These are phyloP conservation scores for Mortierella sp. DNA, from an alignment of 371 early-diverging fungal species.

Conservation along the genomic window DNA sequence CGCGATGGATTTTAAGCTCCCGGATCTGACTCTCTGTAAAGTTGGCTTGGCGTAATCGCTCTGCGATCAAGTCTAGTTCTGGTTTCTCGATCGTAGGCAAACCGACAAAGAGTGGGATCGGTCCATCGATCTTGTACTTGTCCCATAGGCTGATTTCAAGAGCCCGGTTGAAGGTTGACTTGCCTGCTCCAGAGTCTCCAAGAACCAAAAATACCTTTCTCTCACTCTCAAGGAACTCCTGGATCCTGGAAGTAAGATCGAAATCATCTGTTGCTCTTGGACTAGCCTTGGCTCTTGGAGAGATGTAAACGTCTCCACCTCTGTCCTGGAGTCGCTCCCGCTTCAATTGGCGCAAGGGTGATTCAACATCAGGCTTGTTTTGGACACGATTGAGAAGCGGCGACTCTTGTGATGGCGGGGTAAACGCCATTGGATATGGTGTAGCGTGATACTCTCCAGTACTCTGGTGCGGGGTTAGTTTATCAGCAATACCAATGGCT, in stretches of 20 bases:
- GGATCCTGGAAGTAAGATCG: not conserved
- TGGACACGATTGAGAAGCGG: no score
- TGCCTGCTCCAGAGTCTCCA: conserved; percentile 6
- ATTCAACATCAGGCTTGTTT: no score
- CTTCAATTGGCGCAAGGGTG: no score
- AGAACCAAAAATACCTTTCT: conserved; percentile 14
- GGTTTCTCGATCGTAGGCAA: conserved; percentile 2
- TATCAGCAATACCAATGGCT: not conserved
- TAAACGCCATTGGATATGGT: not conserved
- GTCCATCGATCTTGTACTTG: not conserved
- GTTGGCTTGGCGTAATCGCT: not conserved
- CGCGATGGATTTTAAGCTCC: not conserved
- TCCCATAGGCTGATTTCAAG: conserved; percentile 2
- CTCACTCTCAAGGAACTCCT: not conserved
- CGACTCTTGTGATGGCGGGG: not conserved
- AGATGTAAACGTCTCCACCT: no score
- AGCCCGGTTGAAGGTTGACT: conserved; percentile 14
- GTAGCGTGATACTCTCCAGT: not conserved
- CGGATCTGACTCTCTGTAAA: not conserved
- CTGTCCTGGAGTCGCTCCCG: no score
- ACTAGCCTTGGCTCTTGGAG: no score
- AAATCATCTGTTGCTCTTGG: not conserved
- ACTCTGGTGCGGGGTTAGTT: not conserved
- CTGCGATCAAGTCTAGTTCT: not conserved
- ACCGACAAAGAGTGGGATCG: conserved; percentile 3